These are phyloP conservation scores for Santalum album DNA, from an alignment of 164 flowering plant species.

Conservation along the genomic window DNA sequence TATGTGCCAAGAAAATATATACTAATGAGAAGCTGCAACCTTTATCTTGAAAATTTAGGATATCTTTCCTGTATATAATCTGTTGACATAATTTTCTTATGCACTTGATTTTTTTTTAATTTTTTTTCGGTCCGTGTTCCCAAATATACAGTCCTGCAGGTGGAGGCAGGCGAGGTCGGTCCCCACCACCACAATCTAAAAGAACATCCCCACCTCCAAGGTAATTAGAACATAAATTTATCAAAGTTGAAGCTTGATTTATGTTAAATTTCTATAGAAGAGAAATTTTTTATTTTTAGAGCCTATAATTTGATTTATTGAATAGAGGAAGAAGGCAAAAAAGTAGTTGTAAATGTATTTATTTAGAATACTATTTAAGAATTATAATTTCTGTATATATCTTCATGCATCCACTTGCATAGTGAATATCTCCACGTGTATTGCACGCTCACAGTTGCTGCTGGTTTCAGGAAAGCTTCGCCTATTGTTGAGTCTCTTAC, in stretches of 20 bases:
- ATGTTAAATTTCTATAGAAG: not conserved
- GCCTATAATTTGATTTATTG: not conserved
- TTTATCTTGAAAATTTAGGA: too few species aligned
- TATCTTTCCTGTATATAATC: not conserved
- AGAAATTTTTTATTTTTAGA: not conserved
- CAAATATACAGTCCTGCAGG: conserved; percentile 34
- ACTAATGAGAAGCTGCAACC: too few species aligned
- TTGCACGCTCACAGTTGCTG: not conserved
- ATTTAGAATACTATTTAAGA: too few species aligned
- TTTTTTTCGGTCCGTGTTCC: not conserved
- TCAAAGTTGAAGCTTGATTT: not conserved
- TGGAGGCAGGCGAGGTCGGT: conserved; percentile 48
- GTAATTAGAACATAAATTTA: conserved; percentile 17
- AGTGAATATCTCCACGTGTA: not conserved
- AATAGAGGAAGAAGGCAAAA: too few species aligned
- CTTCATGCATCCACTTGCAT: not conserved
- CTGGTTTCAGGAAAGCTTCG: conserved; percentile 68
- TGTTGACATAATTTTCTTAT: not conserved
- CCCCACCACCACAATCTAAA: conserved; percentile 54
- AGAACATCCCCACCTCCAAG: conserved; percentile 58
- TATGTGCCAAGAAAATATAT: too few species aligned
- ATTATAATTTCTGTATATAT: not conserved
- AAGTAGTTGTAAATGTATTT: too few species aligned
- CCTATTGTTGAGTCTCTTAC: conserved; percentile 69
- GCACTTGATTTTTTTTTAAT: not conserved